Evolutionary conservation across 2,329 filamentous ascomycete genomes (phyloP).

Genomic region (Pezicula neosporulosa): DNA sequence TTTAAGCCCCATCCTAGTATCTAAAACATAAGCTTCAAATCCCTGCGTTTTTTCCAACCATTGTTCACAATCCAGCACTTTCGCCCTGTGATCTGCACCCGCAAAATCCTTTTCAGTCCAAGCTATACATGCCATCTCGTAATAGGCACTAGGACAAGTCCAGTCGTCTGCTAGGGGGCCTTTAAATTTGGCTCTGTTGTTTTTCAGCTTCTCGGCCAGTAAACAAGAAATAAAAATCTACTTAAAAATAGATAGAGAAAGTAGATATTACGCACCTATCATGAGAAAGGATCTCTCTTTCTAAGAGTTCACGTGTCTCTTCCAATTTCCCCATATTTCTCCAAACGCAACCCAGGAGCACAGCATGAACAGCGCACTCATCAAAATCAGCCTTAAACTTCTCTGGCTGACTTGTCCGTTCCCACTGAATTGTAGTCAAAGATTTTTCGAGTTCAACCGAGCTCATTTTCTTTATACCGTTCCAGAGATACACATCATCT

Average conservation of each 20-base stretch:
- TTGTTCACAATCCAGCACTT: conserved; percentile 57
- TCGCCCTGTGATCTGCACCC: conserved; percentile 31
- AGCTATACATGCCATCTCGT: conserved; percentile 79
- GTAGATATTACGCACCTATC: conserved; percentile 44
- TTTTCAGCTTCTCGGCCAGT: conserved; percentile 6
- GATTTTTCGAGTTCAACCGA: conserved; percentile 60
- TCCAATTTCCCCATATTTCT: conserved; percentile 59
- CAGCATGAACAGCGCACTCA: conserved; percentile 59
- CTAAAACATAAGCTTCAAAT: conserved; percentile 69
- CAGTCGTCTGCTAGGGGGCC: conserved; percentile 66
- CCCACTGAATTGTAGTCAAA: conserved; percentile 60
- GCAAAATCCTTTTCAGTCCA: conserved; percentile 62
- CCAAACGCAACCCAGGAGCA: conserved; percentile 64
- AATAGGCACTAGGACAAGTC: conserved; percentile 70
- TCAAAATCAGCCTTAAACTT: conserved; percentile 51
- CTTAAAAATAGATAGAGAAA: conserved; percentile 20
- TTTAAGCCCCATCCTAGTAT: conserved; percentile 71
- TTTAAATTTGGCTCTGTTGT: conserved; percentile 48
- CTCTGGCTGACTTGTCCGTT: conserved; percentile 46
- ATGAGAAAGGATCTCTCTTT: conserved; percentile 59
- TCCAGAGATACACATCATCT: conserved; percentile 95
- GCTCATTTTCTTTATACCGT: conserved; percentile 79
- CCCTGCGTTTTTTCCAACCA: conserved; percentile 64
- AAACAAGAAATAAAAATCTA: background rate
- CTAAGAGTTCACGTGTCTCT: conserved; percentile 63